Conservation (phyloP, 352 stramenopile species). For the Pythium plurisporium region DNA sequence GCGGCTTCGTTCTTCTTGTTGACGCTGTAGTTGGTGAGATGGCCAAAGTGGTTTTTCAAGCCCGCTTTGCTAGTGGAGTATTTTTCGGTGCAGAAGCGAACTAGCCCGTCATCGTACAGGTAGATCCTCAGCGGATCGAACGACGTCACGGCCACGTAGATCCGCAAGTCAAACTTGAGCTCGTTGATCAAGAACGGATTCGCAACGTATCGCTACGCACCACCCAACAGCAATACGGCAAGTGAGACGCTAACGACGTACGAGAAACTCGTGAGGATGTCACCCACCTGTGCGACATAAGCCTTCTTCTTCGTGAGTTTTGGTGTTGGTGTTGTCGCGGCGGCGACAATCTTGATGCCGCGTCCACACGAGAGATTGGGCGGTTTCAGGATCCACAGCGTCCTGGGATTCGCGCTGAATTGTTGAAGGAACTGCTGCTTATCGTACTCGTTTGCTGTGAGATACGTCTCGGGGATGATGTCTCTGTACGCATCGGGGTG, state of each 20-base stretch:
- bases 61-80: constrained; percentile 63
- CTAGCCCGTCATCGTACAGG: constrained; percentile 82
- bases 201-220: constrained; percentile 66
- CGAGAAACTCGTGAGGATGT: not conserved
- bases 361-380: constrained; percentile 71
- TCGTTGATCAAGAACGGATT: constrained; percentile 85
- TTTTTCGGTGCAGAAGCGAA: constrained; percentile 83
- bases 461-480: constrained; percentile 68
- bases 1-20: constrained; percentile 84
- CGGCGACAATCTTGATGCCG: constrained; percentile 69
- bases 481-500: constrained; percentile 37
- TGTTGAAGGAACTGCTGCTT: constrained; percentile 53
- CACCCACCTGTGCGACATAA: constrained; percentile 55
- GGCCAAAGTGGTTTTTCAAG: constrained; percentile 76
- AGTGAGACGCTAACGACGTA: not conserved
- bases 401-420: constrained; percentile 36
- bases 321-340: constrained; percentile 28
- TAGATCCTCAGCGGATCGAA: constrained; percentile 84
- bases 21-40: constrained; percentile 92
- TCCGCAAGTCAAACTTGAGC: constrained; percentile 89
- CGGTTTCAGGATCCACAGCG: constrained; percentile 80
- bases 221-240: not conserved
- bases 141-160: constrained; percentile 88
- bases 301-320: constrained; percentile 69
- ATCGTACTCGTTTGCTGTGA: constrained; percentile 71